Evolutionary conservation across 2,329 filamentous ascomycete species (phyloP).

Genomic region (Penicillium freii): DNA sequence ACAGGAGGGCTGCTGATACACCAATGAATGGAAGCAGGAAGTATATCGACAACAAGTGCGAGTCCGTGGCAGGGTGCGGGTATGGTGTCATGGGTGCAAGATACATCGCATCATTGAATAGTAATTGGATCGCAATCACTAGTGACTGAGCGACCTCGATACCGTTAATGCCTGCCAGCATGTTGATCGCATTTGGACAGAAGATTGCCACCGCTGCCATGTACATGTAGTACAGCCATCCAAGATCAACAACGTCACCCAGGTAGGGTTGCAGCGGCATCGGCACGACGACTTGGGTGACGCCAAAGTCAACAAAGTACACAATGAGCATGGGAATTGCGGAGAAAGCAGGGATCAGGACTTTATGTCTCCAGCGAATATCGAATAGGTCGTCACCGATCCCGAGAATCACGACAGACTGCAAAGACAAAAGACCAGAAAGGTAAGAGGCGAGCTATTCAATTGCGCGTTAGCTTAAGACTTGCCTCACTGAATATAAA

Average conservation of each 20-base stretch:
- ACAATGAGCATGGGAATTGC: slow-evolving; percentile 91
- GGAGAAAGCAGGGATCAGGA: slow-evolving; percentile 93
- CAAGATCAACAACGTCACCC: slow-evolving; percentile 80
- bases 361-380: slow-evolving; percentile 98
- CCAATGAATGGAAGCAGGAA: slow-evolving; percentile 91
- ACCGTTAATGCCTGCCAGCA: slow-evolving; percentile 98
- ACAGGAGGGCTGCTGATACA: slow-evolving; percentile 80
- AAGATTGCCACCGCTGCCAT: slow-evolving; percentile 97
- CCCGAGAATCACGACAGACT: slow-evolving; percentile 85
- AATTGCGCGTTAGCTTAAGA: slow-evolving; percentile 7
- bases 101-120: slow-evolving; percentile 85
- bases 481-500: neutral
- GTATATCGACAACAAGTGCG: slow-evolving; percentile 93
- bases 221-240: slow-evolving; percentile 85
- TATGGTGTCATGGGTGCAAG: slow-evolving; percentile 71
- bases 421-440: slow-evolving; percentile 87
- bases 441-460: slow-evolving; percentile 85
- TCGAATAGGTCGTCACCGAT: slow-evolving; percentile 96
- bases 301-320: slow-evolving; percentile 97
- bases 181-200: slow-evolving; percentile 98
- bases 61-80: slow-evolving; percentile 91
- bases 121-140: slow-evolving; percentile 79
- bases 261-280: slow-evolving; percentile 79
- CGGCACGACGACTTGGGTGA: slow-evolving; percentile 91
- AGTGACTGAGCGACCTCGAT: slow-evolving; percentile 95